phyloP scores from a whole-genome alignment of 2,329 filamentous ascomycete species.

The Metarhizium robertsii region DNA sequence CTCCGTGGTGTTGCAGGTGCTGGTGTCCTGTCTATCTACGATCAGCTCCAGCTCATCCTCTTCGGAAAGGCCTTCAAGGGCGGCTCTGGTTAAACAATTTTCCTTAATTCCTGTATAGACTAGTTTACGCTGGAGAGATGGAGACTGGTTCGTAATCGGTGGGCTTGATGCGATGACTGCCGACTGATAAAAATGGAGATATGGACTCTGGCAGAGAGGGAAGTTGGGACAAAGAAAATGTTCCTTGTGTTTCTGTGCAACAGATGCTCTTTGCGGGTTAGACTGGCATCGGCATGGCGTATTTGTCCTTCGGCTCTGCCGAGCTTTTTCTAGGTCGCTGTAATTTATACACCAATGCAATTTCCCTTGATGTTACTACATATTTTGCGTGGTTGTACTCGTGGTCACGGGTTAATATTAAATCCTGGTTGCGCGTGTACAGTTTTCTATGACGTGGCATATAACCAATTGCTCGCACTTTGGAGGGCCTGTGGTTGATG shows the following conservation, averaged over 20 bases:
- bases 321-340: conserved; percentile 45
- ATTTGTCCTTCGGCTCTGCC: conserved; percentile 34
- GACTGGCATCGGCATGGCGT: conserved; percentile 41
- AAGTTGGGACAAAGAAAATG: conserved; percentile 28
- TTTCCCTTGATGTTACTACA: conserved; percentile 32
- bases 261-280: conserved; percentile 35
- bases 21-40: conserved; percentile 99
- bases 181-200: conserved; percentile 34
- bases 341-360: conserved; percentile 55
- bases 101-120: conserved; percentile 32
- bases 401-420: too few relatives aligned
- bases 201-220: conserved; percentile 38
- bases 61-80: conserved; percentile 99
- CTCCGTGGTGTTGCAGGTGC: conserved; percentile 99
- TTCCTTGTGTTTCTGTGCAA: conserved; percentile 24
- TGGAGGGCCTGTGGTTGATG: not conserved
- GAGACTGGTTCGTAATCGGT: conserved; percentile 20
- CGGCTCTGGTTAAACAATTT: conserved; percentile 38
- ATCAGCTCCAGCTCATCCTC: conserved; percentile 97
- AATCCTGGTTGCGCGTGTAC: too few relatives aligned
- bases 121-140: conserved; percentile 19
- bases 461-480: too few relatives aligned
- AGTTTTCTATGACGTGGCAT: too few relatives aligned
- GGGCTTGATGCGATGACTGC: conserved; percentile 28
- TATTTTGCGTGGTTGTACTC: too few relatives aligned